Base-by-base conservation (phyloP, 2,329 filamentous ascomycete species). In the Stagonosporopsis tanaceti region DNA sequence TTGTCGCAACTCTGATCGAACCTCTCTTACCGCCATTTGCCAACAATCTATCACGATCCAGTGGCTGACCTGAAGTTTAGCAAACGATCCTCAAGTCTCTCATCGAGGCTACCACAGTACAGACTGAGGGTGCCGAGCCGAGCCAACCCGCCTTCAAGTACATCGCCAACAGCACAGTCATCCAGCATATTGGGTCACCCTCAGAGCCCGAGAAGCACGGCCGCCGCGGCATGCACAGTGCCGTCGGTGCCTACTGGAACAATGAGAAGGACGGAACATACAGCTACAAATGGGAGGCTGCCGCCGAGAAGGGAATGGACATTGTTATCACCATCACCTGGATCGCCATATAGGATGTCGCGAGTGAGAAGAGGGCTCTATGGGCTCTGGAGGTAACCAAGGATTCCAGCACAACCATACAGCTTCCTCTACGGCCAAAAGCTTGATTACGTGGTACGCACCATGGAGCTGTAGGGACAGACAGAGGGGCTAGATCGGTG, bases 101-200 rank as follows among this genome's bases (percentile, higher is more conserved):
- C 64, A 92, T 94, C 77, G 47, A 48, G 3, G 50, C 50, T 15
- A 59, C 56, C 53, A 88, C 89, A 65, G 90, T 93, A 75, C 88
- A 89, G 47, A 87, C 85, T 17, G 83, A 86, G 17, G 76, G 83
- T 45, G 39, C 52, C 42, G 78, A 55, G n/a, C 25, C 51, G 3
- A 25, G 82, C 27, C 81, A 85, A 25, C 89, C 91, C 5, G 78
- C 82, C 15, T 97, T 89, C 86, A 98, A 98, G 80, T 98, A 94
- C 80, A 92, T 93, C 68, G 93, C 96, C 80, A 98, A 97, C 84
- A 96, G 92, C 82, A 98, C 94, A 65, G 97, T 98, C 74, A 96
- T 98, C 68, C 94, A 99, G 82, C 94, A 98, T 81, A 83, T 94
- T 32, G 69, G 69, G 39, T 65, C 68, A 20, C 69, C 72, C 34